These are phyloP conservation scores for Psidium guajava DNA, from an alignment of 345 rosid species.

Conservation along the genomic window DNA sequence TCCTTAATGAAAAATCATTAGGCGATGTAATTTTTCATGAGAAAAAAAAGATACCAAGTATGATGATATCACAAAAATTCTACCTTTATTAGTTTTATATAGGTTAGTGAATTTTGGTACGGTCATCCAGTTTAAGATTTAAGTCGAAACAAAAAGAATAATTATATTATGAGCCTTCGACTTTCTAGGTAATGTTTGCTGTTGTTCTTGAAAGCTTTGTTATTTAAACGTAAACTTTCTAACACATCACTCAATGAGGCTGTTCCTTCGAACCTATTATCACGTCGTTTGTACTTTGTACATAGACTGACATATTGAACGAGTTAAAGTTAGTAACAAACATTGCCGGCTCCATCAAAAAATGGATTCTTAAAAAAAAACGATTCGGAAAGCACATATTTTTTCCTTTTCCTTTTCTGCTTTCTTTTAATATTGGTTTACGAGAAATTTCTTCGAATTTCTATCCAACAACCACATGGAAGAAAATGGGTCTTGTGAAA, in stretches of 20 bases:
- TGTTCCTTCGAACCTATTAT: neutral
- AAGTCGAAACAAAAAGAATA: neutral
- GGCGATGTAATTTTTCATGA: neutral
- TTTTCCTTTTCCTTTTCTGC: rapidly evolving
- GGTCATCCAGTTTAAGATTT: neutral
- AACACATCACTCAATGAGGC: too few species aligned
- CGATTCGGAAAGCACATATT: neutral
- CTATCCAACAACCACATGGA: neutral
- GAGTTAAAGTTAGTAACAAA: neutral
- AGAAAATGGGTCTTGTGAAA: neutral
- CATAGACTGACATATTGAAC: neutral
- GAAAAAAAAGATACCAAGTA: neutral
- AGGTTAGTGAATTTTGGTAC: neutral
- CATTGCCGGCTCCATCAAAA: neutral
- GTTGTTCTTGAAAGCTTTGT: neutral
- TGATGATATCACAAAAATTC: neutral
- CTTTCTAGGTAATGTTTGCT: neutral
- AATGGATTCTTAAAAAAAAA: rapidly evolving
- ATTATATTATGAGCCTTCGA: rapidly evolving
- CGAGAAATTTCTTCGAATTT: neutral
- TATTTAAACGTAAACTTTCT: too few species aligned
- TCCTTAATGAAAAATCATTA: too few species aligned
- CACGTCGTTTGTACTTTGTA: neutral
- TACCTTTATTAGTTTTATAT: neutral
- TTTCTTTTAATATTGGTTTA: neutral